Percentiles rank a stretch among this genome's conserved stretches.
phyloP scores from a whole-genome alignment of 257 asterid genomes.

The Cruciata laevipes region DNA sequence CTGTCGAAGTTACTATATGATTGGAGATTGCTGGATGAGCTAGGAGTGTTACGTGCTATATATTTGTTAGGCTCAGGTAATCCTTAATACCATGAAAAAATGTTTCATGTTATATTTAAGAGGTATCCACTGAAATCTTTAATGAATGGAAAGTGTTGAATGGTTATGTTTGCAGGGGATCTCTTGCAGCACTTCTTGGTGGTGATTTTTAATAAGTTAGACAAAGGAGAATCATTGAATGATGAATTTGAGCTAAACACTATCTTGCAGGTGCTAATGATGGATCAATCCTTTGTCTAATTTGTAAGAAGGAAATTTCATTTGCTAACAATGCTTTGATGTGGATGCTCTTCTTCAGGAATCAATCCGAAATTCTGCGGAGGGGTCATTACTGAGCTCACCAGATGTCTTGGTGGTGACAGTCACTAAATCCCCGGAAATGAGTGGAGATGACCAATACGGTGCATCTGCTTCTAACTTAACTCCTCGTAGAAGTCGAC shows the following conservation, averaged over 20 bases:
- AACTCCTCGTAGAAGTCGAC: constrained; percentile 65
- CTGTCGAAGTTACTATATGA: constrained; percentile 71
- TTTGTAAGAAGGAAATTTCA: neutral
- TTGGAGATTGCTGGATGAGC: constrained; percentile 89
- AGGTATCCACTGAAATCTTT: constrained; percentile 6
- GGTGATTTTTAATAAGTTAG: constrained; percentile 75
- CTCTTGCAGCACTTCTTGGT: constrained; percentile 85
- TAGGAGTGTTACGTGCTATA: constrained; percentile 83
- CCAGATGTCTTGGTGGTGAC: constrained; percentile 84
- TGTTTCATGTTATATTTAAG: constrained; percentile 1
- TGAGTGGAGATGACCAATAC: constrained; percentile 45
- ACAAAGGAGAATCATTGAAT: constrained; percentile 82
- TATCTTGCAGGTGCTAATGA: constrained; percentile 60
- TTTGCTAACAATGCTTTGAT: neutral
- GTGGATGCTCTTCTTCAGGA: constrained; percentile 47
- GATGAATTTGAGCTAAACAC: constrained; percentile 97
- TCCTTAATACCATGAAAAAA: constrained; percentile 11
- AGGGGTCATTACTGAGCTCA: constrained; percentile 60
- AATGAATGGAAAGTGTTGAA: constrained; percentile 1
- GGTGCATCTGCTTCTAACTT: constrained; percentile 40
- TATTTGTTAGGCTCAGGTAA: constrained; percentile 96
- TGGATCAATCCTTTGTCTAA: neutral
- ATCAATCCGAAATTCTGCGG: constrained; percentile 89
- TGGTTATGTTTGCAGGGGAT: constrained; percentile 63
- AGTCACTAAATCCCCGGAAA: constrained; percentile 37